phyloP scores from a whole-genome alignment of 2,329 filamentous ascomycete species.

The Cercospora sp. region DNA sequence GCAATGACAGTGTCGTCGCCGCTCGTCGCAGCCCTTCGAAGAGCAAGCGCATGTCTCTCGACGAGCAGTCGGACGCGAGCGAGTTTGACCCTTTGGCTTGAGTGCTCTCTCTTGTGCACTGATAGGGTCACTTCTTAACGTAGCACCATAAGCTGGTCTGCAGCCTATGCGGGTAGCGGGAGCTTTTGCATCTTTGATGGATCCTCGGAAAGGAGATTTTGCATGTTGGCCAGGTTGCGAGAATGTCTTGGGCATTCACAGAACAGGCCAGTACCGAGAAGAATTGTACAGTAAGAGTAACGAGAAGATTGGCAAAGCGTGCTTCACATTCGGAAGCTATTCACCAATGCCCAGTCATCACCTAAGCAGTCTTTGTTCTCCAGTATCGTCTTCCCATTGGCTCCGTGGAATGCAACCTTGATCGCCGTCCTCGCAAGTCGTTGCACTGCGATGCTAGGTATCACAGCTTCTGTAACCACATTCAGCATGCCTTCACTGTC shows the following conservation, averaged over 20 bases:
- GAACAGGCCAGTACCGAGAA: background rate
- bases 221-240: background rate
- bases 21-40: background rate
- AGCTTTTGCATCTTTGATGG: background rate
- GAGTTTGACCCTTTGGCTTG: slow-evolving; percentile 8
- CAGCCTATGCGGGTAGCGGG: background rate
- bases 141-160: too few species aligned
- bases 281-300: background rate
- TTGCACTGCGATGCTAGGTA: slow-evolving; percentile 37
- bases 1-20: slow-evolving; percentile 7
- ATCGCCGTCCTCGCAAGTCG: slow-evolving; percentile 37
- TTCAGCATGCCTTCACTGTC: slow-evolving; percentile 36
- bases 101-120: background rate
- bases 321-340: slow-evolving; percentile 24
- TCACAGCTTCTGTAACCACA: slow-evolving; percentile 33
- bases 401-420: slow-evolving; percentile 34
- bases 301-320: background rate
- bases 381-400: slow-evolving; percentile 37
- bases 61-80: slow-evolving; percentile 11
- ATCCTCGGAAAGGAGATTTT: background rate
- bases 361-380: slow-evolving; percentile 41
- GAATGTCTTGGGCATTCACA: background rate
- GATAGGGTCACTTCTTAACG: background rate
- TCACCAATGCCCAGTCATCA: slow-evolving; percentile 40
- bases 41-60: slow-evolving; percentile 3